Conservation (phyloP, 2,329 filamentous ascomycete genomes). For the Pseudogymnoascus sp. region DNA sequence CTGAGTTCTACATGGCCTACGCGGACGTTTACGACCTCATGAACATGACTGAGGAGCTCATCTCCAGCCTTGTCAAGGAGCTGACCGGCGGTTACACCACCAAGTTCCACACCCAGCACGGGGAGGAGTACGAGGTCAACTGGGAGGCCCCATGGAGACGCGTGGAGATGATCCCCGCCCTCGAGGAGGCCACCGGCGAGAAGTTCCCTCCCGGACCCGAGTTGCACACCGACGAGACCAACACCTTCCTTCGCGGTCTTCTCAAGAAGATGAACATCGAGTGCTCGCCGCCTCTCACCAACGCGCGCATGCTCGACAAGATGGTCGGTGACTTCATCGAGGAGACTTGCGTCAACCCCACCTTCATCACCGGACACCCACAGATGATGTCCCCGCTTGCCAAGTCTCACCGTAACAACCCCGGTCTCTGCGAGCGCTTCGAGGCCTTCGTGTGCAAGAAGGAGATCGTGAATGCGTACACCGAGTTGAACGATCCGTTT, state of each 20-base stretch:
- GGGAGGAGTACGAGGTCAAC: constrained; percentile 85
- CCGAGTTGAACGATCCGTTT: constrained; percentile 94
- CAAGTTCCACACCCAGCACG: constrained; percentile 76
- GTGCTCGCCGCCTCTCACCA: constrained; percentile 84
- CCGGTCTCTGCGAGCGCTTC: constrained; percentile 91
- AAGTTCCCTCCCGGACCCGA: constrained; percentile 88
- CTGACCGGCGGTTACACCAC: constrained; percentile 81
- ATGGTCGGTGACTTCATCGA: constrained; percentile 92
- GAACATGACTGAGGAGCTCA: constrained; percentile 85
- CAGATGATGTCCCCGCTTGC: constrained; percentile 91
- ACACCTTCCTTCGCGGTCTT: constrained; percentile 75
- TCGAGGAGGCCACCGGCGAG: constrained; percentile 84
- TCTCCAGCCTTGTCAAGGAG: constrained; percentile 81
- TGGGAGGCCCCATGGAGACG: constrained; percentile 93
- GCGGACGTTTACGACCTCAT: constrained; percentile 88
- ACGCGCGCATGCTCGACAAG: constrained; percentile 93
- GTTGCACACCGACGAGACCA: constrained; percentile 80
- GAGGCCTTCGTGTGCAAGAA: constrained; percentile 97
- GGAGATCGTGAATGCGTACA: constrained; percentile 93
- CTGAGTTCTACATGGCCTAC: constrained; percentile 95
- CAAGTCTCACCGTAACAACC: constrained; percentile 79
- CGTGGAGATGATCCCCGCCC: constrained; percentile 89
- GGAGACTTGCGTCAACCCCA: constrained; percentile 87
- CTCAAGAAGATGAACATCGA: constrained; percentile 87
- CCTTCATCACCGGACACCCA: constrained; percentile 79